Base-by-base conservation (phyloP, 2,329 filamentous ascomycete species). In the Aspergillus eucalypticola region DNA sequence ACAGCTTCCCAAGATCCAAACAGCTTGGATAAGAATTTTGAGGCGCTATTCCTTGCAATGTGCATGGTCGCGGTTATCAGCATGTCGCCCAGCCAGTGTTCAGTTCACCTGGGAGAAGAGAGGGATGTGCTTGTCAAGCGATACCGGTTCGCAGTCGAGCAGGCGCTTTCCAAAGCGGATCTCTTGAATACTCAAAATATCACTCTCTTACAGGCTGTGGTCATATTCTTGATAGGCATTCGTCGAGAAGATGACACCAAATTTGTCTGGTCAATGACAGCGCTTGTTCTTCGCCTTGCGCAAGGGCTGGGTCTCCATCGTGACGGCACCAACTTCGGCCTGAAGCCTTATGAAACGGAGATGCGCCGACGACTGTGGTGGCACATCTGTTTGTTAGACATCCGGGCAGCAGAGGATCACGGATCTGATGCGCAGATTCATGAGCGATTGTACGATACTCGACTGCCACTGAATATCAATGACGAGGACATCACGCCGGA, bases 141-240 rank as follows among this genome's bases (percentile, higher is more conserved):
- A 52, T 89, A 88, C 69, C 83, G 86, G 8, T 87, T 88, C 67
- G 86, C 82, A 2, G 75, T 86, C 2, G 86, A 89, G 67, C 87
- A 89, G 68, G 85, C 85, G 2, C 75, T 90, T 48, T 84, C 87
- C 3, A 80, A 84, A 53, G 86, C 87, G 7, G 84, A 86, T 62
- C 83, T 90, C 54, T 70, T 90, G 1, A 85, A 82, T 58, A 87
- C 84, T 7, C 84, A 87, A 59, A 87, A 87, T 67, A 76, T 86
- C 19, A 76, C 86, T 39, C 81, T 88, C 8, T 74, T 90, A 15
- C 87, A 89, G 71, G 84, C 87, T 0, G 83, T 87, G 39, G 78
- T 86, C 8, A 75, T 88, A 38, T 89, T 88, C 68, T 72, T 90
- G 23, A 83, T 87, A 46, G 71, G 75, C 80, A 64, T 78, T 10